Conservation (phyloP, 2,329 filamentous ascomycete genomes). For the Ophiocordyceps robertsii region DNA sequence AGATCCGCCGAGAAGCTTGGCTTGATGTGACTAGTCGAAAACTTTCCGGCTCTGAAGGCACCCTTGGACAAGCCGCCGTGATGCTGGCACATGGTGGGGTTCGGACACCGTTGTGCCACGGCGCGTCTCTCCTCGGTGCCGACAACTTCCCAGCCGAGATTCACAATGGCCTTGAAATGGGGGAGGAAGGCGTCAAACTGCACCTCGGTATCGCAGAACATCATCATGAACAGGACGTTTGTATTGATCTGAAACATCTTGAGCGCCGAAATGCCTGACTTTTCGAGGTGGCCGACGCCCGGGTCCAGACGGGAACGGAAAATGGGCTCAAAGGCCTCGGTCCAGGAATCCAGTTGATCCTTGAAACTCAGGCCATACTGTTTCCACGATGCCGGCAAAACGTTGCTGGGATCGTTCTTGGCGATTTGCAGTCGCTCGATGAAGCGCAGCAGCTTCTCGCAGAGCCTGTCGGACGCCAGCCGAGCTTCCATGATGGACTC, state of each 20-base stretch:
- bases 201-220: conserved; percentile 43
- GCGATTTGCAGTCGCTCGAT: conserved; percentile 38
- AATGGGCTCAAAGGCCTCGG: conserved; percentile 40
- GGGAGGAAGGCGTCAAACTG: conserved; percentile 41
- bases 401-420: conserved; percentile 36
- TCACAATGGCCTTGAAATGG: conserved; percentile 41
- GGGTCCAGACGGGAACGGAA: conserved; percentile 34
- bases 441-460: conserved; percentile 43
- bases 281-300: conserved; percentile 38
- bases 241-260: conserved; percentile 51
- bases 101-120: conserved; percentile 29
- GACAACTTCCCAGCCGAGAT: conserved; percentile 44
- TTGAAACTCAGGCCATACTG: conserved; percentile 35
- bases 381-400: conserved; percentile 33
- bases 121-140: conserved; percentile 42
- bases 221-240: conserved; percentile 43
- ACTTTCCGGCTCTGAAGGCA: conserved; percentile 27
- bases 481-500: conserved; percentile 39
- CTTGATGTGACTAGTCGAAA: conserved; percentile 37
- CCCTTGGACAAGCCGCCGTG: conserved; percentile 12
- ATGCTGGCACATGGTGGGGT: conserved; percentile 30
- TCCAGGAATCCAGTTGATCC: conserved; percentile 39
- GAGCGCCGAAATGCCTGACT: conserved; percentile 44
- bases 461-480: conserved; percentile 40
- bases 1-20: conserved; percentile 51